phyloP scores from a whole-genome alignment of 148 eudicot species.

The Camellia japonica region DNA sequence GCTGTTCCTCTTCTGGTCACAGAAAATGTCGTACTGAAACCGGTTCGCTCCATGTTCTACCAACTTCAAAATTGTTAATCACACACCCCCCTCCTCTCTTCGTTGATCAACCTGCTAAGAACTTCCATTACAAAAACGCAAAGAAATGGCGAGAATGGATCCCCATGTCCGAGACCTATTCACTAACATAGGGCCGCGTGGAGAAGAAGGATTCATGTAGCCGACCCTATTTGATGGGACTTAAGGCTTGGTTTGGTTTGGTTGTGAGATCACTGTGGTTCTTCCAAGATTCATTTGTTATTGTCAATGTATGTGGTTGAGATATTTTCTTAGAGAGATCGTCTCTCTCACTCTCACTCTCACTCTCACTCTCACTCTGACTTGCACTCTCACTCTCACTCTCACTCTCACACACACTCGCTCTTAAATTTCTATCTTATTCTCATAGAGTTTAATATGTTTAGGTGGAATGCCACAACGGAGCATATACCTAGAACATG shows the following conservation, averaged over 20 bases:
- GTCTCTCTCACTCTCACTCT: neutral
- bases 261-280: too few relatives aligned
- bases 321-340: neutral
- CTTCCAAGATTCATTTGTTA: neutral
- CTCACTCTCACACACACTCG: neutral
- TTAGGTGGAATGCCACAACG: too few relatives aligned
- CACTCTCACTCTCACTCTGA: neutral
- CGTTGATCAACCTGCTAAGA: neutral
- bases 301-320: neutral
- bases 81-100: neutral
- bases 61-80: neutral
- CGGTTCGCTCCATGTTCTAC: neutral
- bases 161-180: neutral
- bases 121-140: neutral
- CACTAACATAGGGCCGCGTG: neutral
- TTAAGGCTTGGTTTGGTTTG: neutral
- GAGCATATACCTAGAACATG: too few relatives aligned
- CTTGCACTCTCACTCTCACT: too few relatives aligned
- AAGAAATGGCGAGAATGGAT: neutral
- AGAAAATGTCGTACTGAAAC: too few relatives aligned
- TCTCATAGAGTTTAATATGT: too few relatives aligned
- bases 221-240: too few relatives aligned
- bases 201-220: too few relatives aligned
- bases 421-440: too few relatives aligned
- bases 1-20: too few relatives aligned